Evolutionary conservation across 345 rosid genomes (phyloP), one percentile per base, ranked within the genome.

Genomic region (Camelina hispida): DNA sequence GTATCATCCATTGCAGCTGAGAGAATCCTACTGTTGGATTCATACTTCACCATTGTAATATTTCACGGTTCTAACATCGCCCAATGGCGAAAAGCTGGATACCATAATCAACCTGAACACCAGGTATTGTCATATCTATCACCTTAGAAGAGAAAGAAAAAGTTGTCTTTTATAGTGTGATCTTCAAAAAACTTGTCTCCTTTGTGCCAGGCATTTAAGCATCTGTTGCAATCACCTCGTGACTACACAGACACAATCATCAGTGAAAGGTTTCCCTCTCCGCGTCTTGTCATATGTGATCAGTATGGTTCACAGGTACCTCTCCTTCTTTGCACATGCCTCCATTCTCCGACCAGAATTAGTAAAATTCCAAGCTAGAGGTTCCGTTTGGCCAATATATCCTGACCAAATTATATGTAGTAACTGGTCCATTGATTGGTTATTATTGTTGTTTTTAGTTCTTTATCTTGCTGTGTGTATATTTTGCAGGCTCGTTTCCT

Each of bases 231-330:
- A 74, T 89, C 86, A 42, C 99, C 99, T 69, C 75, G 14, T 48
- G 91, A 83, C 74, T 88, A 86, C 69, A 81, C 84, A n/a, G 87
- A 83, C 64, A 82, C 76, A 22, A 86, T 90, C 67, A 82, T 95
- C 66, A 90, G 75, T 69, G 89, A 95, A 78, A 88, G 99, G 84
- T 95, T 95, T 80, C 99, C 98, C 7, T 85, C 83, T 28, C 97
- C 99, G 54, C 98, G 99, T 52, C 75, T 95, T 16, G 99, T 92
- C 52, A 78, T 87, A 56, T 95, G 98, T 63, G 97, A 95, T 85
- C 99, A 95, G 80, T 88, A 92, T 81, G 96, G 98, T 72, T 95
- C 99, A 47, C 99, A 92, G 99, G 98, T 92, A 48, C 46, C 84
- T 69, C 32, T 3, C 20, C 44, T 25, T 40, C 10, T 62, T 61